Evolutionary conservation across 2,329 filamentous ascomycete genomes (phyloP).

Genomic region (Alternaria hordeiaustralica): DNA sequence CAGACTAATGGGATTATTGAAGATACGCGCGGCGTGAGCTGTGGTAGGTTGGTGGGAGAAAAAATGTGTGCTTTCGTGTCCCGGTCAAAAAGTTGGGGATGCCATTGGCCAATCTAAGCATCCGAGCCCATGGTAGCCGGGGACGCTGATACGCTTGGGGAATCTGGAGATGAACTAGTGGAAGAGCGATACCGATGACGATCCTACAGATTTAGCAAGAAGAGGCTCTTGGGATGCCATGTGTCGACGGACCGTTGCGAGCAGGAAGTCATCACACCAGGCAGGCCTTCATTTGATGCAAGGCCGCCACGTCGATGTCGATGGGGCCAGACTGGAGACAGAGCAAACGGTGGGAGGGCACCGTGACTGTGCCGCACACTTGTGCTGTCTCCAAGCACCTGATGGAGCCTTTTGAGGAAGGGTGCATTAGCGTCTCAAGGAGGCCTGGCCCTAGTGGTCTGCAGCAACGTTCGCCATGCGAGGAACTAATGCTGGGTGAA

Average conservation of each 20-base stretch:
- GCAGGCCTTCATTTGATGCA: slow-evolving; percentile 25
- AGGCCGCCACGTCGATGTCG: slow-evolving; percentile 36
- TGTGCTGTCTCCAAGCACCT: slow-evolving; percentile 26
- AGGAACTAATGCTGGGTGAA: slow-evolving; percentile 11
- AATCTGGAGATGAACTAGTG: slow-evolving; percentile 18
- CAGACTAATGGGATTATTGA: neutral
- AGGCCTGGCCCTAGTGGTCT: slow-evolving; percentile 16
- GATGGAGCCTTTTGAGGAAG: slow-evolving; percentile 23
- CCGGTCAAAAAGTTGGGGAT: neutral
- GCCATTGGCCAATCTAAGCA: slow-evolving; percentile 14
- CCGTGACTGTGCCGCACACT: slow-evolving; percentile 18
- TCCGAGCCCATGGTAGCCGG: slow-evolving; percentile 23
- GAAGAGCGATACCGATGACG: slow-evolving; percentile 6
- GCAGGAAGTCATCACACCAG: neutral
- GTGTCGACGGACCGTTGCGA: slow-evolving; percentile 6
- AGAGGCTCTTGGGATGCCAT: slow-evolving; percentile 15
- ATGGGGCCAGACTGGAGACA: slow-evolving; percentile 15
- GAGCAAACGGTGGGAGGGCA: slow-evolving; percentile 25
- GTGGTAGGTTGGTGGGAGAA: slow-evolving; percentile 6
- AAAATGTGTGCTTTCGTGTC: neutral
- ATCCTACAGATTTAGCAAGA: neutral
- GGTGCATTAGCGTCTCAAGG: slow-evolving; percentile 30
- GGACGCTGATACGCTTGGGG: slow-evolving; percentile 7
- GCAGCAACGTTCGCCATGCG: slow-evolving; percentile 16
- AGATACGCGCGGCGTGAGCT: neutral